Conservation (phyloP, 257 asterid species). For the Solanum pimpinellifolium region DNA sequence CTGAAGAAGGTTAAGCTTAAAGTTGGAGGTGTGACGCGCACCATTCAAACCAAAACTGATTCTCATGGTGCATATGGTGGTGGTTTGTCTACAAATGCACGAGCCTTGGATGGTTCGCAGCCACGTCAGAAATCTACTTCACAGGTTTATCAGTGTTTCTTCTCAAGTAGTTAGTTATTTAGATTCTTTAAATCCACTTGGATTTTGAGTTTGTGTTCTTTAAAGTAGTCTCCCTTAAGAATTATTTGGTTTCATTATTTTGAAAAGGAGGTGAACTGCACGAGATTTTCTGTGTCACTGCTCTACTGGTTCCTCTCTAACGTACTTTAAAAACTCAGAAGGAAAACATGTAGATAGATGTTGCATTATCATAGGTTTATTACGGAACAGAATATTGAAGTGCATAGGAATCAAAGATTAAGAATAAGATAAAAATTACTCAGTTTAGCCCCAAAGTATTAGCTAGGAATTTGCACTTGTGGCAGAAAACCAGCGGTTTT, state of each 20-base stretch:
- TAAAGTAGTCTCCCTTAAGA: not conserved
- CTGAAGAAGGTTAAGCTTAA: slow-evolving; percentile 67
- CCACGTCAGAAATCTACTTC: slow-evolving; percentile 30
- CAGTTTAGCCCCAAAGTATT: not conserved
- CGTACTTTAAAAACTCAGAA: not conserved
- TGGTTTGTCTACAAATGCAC: slow-evolving; percentile 39
- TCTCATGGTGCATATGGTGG: slow-evolving; percentile 42
- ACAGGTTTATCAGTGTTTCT: slow-evolving; percentile 35
- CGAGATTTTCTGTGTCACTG: not conserved
- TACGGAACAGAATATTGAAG: not conserved
- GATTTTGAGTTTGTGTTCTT: not conserved
- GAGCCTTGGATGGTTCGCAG: slow-evolving; percentile 35
- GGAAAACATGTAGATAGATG: not conserved
- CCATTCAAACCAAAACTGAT: slow-evolving; percentile 59
- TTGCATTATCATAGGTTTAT: not conserved
- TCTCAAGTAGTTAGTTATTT: not conserved
- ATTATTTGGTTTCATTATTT: not conserved
- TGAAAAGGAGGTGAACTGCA: not conserved
- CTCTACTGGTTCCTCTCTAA: not conserved
- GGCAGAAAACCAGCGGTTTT: not conserved
- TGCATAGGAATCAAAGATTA: not conserved
- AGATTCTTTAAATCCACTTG: not conserved
- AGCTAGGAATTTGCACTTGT: not conserved
- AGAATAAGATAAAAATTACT: not conserved
- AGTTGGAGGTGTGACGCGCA: slow-evolving; percentile 82